Evolutionary conservation across 139 green algal genomes (phyloP), one percentile per base, ranked within the genome.

Genomic region (Protoeuglena noctilucae): DNA sequence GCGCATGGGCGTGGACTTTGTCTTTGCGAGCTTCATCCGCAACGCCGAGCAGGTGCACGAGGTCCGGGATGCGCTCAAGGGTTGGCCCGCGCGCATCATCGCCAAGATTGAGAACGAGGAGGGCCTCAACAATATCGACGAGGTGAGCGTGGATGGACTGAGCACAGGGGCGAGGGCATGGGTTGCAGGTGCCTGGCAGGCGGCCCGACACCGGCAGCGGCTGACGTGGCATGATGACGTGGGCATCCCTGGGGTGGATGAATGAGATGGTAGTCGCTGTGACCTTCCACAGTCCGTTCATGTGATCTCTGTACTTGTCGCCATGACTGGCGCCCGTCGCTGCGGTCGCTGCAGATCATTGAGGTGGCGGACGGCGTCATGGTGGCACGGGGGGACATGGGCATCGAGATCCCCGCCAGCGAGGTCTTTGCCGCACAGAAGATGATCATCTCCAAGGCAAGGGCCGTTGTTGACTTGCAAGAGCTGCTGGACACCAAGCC

Each of bases 61-160:
- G 34, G 34, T 43, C 9, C 34, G 34, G 9, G 12, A 43, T 7
- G 34, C 34, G 34, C 34, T 43, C 9, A 12, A 43, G 34, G 34
- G 34, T 51, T 39, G 24, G 6, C 41, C 70, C 28, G 76, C 70
- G 25, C 80, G 84, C 48, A 75, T 94, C 28, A 60, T 93, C 19
- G 80, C 82, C 67, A 94, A 94, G 76, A 77, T 91, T 40, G 73
- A 81, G 62, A 72, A 62, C 47, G 65, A 69, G 45, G 57, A 73
- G 16, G 74, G 74, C 22, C 64, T 82, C 26, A 59, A 52, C 34
- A 82, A 82, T 65, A 79, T 69, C 50, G 70, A 78, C 56, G n/a
- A n/a, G n/a, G n/a, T n/a, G n/a, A n/a, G n/a, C n/a, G n/a, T n/a
- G n/a, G n/a, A n/a, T 21, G 27, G 46, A 52, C 27, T 22, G 9